phyloP scores from a whole-genome alignment of 768 basidiomycete species.

The Rhodotorula sphaerocarpa region DNA sequence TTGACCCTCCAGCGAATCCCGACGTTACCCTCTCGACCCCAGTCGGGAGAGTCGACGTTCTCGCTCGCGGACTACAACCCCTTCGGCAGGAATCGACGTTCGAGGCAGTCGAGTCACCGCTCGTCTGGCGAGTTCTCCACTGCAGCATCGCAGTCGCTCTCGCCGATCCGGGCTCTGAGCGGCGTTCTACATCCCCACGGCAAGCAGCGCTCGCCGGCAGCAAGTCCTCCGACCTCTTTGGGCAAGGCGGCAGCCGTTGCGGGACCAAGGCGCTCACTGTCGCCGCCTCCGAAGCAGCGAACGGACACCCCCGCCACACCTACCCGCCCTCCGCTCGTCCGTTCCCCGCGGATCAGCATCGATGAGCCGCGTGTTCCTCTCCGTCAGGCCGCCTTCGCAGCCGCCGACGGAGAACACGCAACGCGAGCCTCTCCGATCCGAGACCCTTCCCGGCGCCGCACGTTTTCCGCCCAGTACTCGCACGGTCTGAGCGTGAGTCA shows the following conservation, averaged over 20 bases:
- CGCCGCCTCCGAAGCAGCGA: too few relatives aligned
- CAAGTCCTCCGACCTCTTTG: too few relatives aligned
- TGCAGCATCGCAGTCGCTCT: background rate
- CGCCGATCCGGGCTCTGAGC: background rate
- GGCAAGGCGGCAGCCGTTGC: too few relatives aligned
- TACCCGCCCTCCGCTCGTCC: background rate
- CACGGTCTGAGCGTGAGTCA: too few relatives aligned
- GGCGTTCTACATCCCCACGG: background rate
- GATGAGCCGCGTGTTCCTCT: background rate
- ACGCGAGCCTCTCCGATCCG: too few relatives aligned
- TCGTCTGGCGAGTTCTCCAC: conserved; percentile 7
- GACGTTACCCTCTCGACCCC: background rate
- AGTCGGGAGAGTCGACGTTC: background rate
- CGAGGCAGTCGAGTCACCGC: background rate
- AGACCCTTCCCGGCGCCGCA: too few relatives aligned
- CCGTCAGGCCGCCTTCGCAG: too few relatives aligned
- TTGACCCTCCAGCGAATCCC: conserved; percentile 19
- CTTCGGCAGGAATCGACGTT: conserved; percentile 15
- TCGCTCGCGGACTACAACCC: conserved; percentile 19
- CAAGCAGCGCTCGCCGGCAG: conserved; percentile 8
- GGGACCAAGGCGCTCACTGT: too few relatives aligned
- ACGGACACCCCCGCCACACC: too few relatives aligned
- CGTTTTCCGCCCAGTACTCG: too few relatives aligned
- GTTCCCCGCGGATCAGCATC: background rate
- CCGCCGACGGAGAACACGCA: background rate